phyloP scores from a whole-genome alignment of 2,329 filamentous ascomycete genomes.

The Penicillium verrucosum region DNA sequence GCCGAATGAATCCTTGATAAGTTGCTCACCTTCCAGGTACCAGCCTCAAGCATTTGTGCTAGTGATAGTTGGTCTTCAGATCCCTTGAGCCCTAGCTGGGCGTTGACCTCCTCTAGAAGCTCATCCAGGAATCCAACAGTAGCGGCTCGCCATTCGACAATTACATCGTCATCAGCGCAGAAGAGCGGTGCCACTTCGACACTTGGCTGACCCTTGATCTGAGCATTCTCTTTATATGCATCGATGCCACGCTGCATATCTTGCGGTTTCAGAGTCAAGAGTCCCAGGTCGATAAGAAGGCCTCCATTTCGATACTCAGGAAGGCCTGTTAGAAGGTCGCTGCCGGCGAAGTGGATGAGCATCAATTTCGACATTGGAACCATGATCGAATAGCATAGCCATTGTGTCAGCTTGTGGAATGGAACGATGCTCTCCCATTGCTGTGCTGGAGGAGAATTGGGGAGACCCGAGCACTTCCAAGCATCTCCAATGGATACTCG shows the following conservation, averaged over 20 bases:
- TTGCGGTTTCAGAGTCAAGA: constrained; percentile 69
- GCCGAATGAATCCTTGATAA: neutral
- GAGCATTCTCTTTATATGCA: constrained; percentile 67
- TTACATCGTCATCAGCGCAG: constrained; percentile 69
- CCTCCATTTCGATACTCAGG: constrained; percentile 93
- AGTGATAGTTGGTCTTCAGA: constrained; percentile 65
- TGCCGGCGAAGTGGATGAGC: constrained; percentile 74
- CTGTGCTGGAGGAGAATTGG: constrained; percentile 61
- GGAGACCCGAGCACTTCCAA: constrained; percentile 86
- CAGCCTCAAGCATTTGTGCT: constrained; percentile 89
- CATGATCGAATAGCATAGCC: constrained; percentile 93
- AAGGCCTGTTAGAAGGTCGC: constrained; percentile 78
- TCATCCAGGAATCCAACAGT: constrained; percentile 74
- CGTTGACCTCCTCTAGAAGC: constrained; percentile 66
- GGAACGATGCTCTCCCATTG: constrained; percentile 80
- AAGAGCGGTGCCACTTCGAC: constrained; percentile 73
- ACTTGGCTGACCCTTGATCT: constrained; percentile 67
- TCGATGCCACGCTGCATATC: constrained; percentile 69
- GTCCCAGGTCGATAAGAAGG: constrained; percentile 77
- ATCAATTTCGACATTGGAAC: constrained; percentile 81
- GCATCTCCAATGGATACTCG: constrained; percentile 86
- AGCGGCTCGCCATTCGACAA: constrained; percentile 74
- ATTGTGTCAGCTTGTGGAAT: constrained; percentile 92
- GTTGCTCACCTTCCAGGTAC: constrained; percentile 86
- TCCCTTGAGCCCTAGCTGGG: constrained; percentile 64